Conservation (phyloP, 495 filamentous ascomycete genomes). For the Xylaria grammica region DNA sequence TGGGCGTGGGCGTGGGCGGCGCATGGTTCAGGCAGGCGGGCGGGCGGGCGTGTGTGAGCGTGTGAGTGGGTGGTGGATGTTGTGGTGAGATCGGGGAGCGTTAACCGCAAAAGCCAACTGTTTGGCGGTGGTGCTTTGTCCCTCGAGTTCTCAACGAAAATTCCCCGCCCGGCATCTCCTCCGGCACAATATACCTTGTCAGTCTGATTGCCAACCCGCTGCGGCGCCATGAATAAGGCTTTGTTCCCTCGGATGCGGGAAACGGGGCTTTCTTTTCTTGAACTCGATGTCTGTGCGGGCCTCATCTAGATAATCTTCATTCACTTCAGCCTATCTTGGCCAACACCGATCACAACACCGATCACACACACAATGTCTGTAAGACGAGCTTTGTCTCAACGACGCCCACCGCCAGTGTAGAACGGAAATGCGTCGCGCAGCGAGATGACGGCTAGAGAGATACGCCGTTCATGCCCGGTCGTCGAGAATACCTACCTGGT, state of each 20-base stretch:
- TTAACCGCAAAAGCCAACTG: conserved; percentile 34
- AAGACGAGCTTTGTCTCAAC: conserved; percentile 24
- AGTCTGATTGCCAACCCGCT: conserved; percentile 22
- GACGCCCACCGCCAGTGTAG: conserved; percentile 4
- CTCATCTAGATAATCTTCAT: conserved; percentile 19
- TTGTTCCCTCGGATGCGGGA: conserved; percentile 33
- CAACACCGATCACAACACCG: conserved; percentile 18
- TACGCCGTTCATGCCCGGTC: conserved; percentile 32
- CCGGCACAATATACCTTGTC: conserved; percentile 24
- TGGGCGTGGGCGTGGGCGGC: conserved; percentile 24
- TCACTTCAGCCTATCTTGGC: conserved; percentile 9
- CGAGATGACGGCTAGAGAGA: conserved; percentile 18
- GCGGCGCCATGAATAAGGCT: conserved; percentile 25
- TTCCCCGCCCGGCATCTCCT: conserved; percentile 24
- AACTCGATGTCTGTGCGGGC: conserved; percentile 39
- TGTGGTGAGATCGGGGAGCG: conserved; percentile 33
- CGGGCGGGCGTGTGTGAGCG: conserved; percentile 15
- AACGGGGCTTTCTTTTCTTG: conserved; percentile 33
- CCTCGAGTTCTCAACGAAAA: conserved; percentile 21
- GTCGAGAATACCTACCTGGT: conserved; percentile 38
- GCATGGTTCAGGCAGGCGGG: conserved; percentile 19
- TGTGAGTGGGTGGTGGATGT: not conserved
- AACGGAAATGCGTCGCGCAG: conserved; percentile 14
- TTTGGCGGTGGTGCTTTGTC: conserved; percentile 25
- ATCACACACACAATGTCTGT: conserved; percentile 23